Percentiles rank a stretch among this genome's conserved stretches.
phyloP scores from a whole-genome alignment of 345 rosid species.

The Lepidium didymum region DNA sequence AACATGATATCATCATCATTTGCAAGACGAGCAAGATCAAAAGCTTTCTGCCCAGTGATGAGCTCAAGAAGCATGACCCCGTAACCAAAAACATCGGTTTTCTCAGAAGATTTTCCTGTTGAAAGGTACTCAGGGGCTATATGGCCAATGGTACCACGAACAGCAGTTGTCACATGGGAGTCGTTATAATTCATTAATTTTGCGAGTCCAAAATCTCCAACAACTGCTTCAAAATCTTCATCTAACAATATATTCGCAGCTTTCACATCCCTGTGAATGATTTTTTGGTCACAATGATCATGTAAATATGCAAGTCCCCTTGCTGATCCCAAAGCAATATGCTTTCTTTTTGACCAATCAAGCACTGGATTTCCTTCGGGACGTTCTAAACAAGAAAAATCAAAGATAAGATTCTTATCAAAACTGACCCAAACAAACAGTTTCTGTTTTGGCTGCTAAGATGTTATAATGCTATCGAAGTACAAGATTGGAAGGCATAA shows the following conservation, averaged over 20 bases:
- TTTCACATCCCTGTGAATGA: slow-evolving; percentile 95
- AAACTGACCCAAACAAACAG: not conserved
- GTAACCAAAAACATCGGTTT: slow-evolving; percentile 98
- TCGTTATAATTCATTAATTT: slow-evolving; percentile 89
- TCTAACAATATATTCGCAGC: slow-evolving; percentile 93
- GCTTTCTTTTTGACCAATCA: slow-evolving; percentile 63
- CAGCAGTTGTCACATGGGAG: slow-evolving; percentile 91
- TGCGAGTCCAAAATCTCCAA: slow-evolving; percentile 94
- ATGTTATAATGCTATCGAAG: not conserved
- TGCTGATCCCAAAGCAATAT: slow-evolving; percentile 77
- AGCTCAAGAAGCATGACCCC: slow-evolving; percentile 98
- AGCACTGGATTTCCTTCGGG: slow-evolving; percentile 44
- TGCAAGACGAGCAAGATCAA: slow-evolving; percentile 94
- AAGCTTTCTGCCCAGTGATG: slow-evolving; percentile 89
- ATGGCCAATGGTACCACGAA: slow-evolving; percentile 97
- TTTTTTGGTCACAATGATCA: slow-evolving; percentile 88
- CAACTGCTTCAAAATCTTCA: slow-evolving; percentile 91
- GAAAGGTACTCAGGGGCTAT: slow-evolving; percentile 95
- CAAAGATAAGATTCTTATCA: not conserved
- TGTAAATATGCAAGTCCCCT: slow-evolving; percentile 91
- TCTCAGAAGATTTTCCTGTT: slow-evolving; percentile 86
- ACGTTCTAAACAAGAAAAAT: slow-evolving; percentile 43
- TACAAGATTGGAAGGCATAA: not conserved
- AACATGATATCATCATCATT: slow-evolving; percentile 92
- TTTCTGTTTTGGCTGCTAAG: not conserved